A percentile compares a stretch with the other conserved stretches of the same genome.
Evolutionary conservation across 805 yeast genomes (phyloP).

Genomic region (Candida corydali): DNA sequence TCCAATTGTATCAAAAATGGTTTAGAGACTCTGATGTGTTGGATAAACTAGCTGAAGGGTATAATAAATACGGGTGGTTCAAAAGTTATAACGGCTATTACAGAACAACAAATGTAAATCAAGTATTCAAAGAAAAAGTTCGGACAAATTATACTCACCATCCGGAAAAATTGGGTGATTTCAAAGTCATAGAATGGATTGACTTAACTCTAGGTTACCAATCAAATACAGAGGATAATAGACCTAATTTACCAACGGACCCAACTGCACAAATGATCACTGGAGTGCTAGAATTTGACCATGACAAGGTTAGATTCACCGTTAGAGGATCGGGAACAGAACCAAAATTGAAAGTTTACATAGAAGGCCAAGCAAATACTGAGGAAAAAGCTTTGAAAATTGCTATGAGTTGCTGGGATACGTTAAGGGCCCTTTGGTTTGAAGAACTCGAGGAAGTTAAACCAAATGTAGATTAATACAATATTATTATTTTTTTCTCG

Average conservation of each 20-base stretch:
- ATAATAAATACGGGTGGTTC: constrained; percentile 67
- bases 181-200: constrained; percentile 63
- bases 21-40: constrained; percentile 33
- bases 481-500: neutral
- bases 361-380: constrained; percentile 62
- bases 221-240: constrained; percentile 53
- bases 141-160: constrained; percentile 20
- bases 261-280: constrained; percentile 84
- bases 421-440: constrained; percentile 62
- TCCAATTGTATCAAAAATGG: constrained; percentile 65
- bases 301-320: constrained; percentile 58
- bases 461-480: constrained; percentile 1
- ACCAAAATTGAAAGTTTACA: constrained; percentile 87
- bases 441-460: constrained; percentile 30
- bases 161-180: constrained; percentile 55
- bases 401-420: constrained; percentile 67
- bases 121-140: constrained; percentile 55
- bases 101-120: constrained; percentile 48
- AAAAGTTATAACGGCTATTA: constrained; percentile 88
- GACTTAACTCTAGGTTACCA: constrained; percentile 84
- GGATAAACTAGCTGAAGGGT: constrained; percentile 55
- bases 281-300: constrained; percentile 36
- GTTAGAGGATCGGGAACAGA: constrained; percentile 96
- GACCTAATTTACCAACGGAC: constrained; percentile 69
- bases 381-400: constrained; percentile 45